Evolutionary conservation across 352 stramenopile genomes (phyloP), one percentile per base, ranked within the genome.

Genomic region (Phytopythium montanum): DNA sequence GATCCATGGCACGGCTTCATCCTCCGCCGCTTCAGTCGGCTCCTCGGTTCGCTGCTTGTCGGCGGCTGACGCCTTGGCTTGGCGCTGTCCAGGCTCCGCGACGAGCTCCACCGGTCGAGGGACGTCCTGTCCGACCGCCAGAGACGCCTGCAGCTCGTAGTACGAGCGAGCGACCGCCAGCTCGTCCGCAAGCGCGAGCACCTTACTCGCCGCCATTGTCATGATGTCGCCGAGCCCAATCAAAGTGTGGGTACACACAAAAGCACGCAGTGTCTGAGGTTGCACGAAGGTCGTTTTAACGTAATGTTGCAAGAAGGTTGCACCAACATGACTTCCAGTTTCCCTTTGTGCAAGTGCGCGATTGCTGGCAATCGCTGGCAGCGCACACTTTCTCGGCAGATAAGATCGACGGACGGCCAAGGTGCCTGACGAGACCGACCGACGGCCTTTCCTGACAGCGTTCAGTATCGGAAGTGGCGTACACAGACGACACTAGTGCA

Each of bases 1-100:
- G 28, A 87, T 54, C 34, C 76, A 66, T 33, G 76, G 76, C 26
- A 83, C 66, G 60, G 65, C 59, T 2, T 28, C 45, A 33, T 46
- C 41, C n/a, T n/a, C n/a, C n/a, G n/a, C n/a, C n/a, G n/a, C n/a
- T n/a, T n/a, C n/a, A n/a, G n/a, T n/a, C 7, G 46, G 44, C 23
- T 16, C 12, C 33, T 49, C 49, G 23, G n/a, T 29, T 16, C 12
- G 21, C 12, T 12, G 7, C 18, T 25, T 49, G 39, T 1, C 39
- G 19, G 39, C 39, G 39, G 2, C 21, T 16, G 7, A 16, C 45
- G 25, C 21, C 45, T 52, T 8, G 12, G 45, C 28, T 25, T 52
- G 21, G 12, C 8, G 12, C 21, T 21, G 23, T 6, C 25, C 26
- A 18, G 13, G 2, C 48, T 54, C 26, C 48, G 33, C 5, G 28